Conservation (phyloP, 768 basidiomycete genomes). For the Phaffia australis region DNA sequence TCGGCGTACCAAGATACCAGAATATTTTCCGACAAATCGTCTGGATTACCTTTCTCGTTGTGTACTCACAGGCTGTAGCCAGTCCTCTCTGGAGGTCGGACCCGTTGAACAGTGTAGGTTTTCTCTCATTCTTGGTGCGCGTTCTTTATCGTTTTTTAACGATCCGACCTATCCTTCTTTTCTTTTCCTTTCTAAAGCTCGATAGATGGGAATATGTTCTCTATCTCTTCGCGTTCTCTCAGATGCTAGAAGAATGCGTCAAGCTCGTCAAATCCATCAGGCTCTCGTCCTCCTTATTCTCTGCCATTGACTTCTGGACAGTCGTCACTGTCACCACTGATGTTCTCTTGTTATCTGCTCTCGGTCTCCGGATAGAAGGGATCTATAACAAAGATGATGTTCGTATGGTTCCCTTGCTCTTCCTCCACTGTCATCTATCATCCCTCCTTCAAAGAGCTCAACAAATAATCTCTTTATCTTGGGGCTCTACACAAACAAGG, state of each 20-base stretch:
- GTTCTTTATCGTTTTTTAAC: constrained; percentile 60
- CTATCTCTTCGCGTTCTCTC: constrained; percentile 67
- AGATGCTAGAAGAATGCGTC: constrained; percentile 51
- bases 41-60: constrained; percentile 66
- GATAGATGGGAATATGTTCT: constrained; percentile 72
- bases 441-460: not conserved
- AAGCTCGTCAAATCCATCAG: constrained; percentile 61
- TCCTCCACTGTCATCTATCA: not conserved
- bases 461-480: not conserved
- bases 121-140: constrained; percentile 42
- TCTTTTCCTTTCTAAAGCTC: constrained; percentile 35
- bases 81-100: constrained; percentile 15
- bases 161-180: not conserved
- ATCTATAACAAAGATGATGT: constrained; percentile 38
- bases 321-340: constrained; percentile 61
- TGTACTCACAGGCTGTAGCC: constrained; percentile 61
- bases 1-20: constrained; percentile 82
- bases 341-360: constrained; percentile 59
- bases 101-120: constrained; percentile 4
- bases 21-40: constrained; percentile 51
- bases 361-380: constrained; percentile 59
- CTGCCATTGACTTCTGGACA: constrained; percentile 62
- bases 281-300: constrained; percentile 50
- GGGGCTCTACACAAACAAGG: not conserved
- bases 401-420: not conserved